Evolutionary conservation across 1,139 yeast species (phyloP).

Genomic region (Magnusiomyces sp.): DNA sequence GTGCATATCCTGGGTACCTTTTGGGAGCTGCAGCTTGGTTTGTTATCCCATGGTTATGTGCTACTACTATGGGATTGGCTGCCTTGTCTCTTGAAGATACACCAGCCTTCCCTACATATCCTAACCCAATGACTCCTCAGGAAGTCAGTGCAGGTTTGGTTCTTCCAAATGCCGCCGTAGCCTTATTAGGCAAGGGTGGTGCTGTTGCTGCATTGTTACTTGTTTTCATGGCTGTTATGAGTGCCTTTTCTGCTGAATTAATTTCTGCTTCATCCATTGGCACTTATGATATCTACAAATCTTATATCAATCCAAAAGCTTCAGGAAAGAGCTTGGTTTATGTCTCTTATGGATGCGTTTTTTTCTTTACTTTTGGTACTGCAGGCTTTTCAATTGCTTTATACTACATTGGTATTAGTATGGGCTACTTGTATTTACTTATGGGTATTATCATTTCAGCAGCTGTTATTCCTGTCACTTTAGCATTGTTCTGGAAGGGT

Average conservation of each 20-base stretch:
- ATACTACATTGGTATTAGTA: slow-evolving; percentile 69
- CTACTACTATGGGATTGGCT: slow-evolving; percentile 79
- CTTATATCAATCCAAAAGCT: slow-evolving; percentile 71
- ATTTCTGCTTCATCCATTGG: slow-evolving; percentile 78
- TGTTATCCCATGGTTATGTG: slow-evolving; percentile 74
- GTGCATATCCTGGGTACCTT: slow-evolving; percentile 84
- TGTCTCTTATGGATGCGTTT: slow-evolving; percentile 59
- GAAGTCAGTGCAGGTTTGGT: slow-evolving; percentile 77
- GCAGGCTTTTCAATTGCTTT: slow-evolving; percentile 77
- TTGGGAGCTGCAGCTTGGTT: slow-evolving; percentile 91
- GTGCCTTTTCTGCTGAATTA: slow-evolving; percentile 61
- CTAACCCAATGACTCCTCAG: slow-evolving; percentile 48
- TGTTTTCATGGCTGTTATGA: slow-evolving; percentile 71
- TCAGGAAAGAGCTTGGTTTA: slow-evolving; percentile 59
- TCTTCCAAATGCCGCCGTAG: slow-evolving; percentile 79
- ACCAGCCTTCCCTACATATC: slow-evolving; percentile 71
- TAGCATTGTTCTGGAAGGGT: slow-evolving; percentile 59
- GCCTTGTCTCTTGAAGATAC: slow-evolving; percentile 61
- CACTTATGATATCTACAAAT: slow-evolving; percentile 78
- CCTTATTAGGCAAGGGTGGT: slow-evolving; percentile 78
- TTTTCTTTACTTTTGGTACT: slow-evolving; percentile 60
- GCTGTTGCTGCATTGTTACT: slow-evolving; percentile 70
- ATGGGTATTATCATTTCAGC: slow-evolving; percentile 80
- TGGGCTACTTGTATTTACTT: slow-evolving; percentile 79
- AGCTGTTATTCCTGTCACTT: slow-evolving; percentile 70